Conservation (phyloP, 306 rosid species). For the Vachellia collinsii region DNA sequence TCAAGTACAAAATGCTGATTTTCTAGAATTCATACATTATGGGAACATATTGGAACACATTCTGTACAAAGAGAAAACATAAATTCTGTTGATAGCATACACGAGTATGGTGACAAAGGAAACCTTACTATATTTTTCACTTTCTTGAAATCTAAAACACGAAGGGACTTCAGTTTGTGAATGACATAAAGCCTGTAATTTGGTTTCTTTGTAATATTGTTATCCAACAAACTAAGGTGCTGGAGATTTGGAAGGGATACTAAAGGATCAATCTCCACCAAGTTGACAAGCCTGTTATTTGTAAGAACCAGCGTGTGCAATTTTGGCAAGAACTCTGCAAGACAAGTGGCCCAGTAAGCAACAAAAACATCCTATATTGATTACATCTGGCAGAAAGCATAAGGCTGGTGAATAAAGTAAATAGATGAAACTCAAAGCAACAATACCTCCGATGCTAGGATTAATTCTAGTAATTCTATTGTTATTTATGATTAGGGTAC, state of each 20-base stretch:
- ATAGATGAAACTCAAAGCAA: constrained; percentile 15
- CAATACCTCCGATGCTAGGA: constrained; percentile 80
- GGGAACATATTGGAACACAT: not conserved
- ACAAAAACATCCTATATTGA: not conserved
- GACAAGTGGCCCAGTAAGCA: constrained; percentile 31
- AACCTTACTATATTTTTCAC: constrained; percentile 70
- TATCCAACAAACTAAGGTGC: constrained; percentile 85
- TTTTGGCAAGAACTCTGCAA: constrained; percentile 85
- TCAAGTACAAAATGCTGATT: constrained; percentile 18
- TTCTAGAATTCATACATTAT: constrained; percentile 1
- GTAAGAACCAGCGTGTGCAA: constrained; percentile 86
- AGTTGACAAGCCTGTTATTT: constrained; percentile 93
- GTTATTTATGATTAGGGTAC: constrained; percentile 82
- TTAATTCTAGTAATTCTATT: constrained; percentile 92
- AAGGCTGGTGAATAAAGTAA: not conserved
- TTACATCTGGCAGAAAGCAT: not conserved
- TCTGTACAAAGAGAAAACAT: constrained; percentile 22
- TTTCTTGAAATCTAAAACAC: constrained; percentile 90
- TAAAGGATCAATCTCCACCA: constrained; percentile 88
- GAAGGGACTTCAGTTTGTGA: constrained; percentile 69
- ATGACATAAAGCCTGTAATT: constrained; percentile 88
- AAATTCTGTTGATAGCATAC: not conserved
- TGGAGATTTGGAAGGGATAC: constrained; percentile 77
- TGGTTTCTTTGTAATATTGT: constrained; percentile 81
- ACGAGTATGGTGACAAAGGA: not conserved